Conservation (phyloP, 768 basidiomycete genomes). For the Suillus subluteus region DNA sequence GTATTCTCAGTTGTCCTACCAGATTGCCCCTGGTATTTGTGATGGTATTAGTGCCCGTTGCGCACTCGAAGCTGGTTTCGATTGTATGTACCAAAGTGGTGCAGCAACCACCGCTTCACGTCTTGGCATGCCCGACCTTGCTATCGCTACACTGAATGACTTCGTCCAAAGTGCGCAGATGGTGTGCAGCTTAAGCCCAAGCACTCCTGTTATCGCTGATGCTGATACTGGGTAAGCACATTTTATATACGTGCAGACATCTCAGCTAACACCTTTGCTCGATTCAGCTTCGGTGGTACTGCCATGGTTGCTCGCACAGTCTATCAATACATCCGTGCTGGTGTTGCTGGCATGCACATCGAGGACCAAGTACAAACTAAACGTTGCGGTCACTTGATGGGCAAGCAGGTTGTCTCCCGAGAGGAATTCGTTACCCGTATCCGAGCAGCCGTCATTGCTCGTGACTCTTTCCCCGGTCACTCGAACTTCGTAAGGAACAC, state of each 20-base stretch:
- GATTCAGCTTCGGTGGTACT: slow-evolving; percentile 64
- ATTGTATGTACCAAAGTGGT: slow-evolving; percentile 79
- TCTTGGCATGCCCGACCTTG: slow-evolving; percentile 77
- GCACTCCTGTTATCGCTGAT: slow-evolving; percentile 75
- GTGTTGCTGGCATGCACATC: slow-evolving; percentile 77
- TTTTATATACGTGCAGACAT: neutral
- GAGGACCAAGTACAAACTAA: slow-evolving; percentile 86
- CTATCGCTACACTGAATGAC: slow-evolving; percentile 78
- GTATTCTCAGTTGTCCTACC: slow-evolving; percentile 8
- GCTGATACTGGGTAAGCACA: slow-evolving; percentile 70
- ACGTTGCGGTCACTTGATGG: slow-evolving; percentile 76
- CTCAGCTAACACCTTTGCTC: slow-evolving; percentile 21
- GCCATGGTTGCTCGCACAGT: slow-evolving; percentile 79
- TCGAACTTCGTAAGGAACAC: slow-evolving; percentile 65
- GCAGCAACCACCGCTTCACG: slow-evolving; percentile 82
- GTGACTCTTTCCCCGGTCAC: slow-evolving; percentile 72
- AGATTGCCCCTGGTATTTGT: slow-evolving; percentile 81
- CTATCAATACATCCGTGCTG: slow-evolving; percentile 66
- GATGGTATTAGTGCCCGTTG: slow-evolving; percentile 82
- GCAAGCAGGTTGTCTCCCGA: slow-evolving; percentile 81
- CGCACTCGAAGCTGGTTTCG: slow-evolving; percentile 79
- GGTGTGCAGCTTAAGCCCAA: slow-evolving; percentile 68
- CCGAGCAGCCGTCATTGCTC: slow-evolving; percentile 76
- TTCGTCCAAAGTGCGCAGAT: slow-evolving; percentile 73
- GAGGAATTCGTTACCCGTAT: slow-evolving; percentile 77